Conservation (phyloP, 2,329 filamentous ascomycete genomes). For the Daldinia sp. region DNA sequence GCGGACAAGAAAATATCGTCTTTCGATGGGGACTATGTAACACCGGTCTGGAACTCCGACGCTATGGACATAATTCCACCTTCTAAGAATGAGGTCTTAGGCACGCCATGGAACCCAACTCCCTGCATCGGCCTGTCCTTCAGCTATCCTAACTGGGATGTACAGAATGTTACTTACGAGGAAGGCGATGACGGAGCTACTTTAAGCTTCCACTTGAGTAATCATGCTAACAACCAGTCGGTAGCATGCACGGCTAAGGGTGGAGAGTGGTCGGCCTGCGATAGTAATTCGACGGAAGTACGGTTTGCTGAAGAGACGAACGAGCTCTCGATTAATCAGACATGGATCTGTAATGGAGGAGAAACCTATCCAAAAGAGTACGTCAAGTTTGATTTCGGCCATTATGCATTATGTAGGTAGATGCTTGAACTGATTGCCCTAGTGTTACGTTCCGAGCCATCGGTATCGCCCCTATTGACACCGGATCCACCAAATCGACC, state of each 20-base stretch:
- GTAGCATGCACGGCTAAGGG: slow-evolving; percentile 12
- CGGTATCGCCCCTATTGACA: slow-evolving; percentile 14
- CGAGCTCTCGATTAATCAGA: slow-evolving; percentile 26
- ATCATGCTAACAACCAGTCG: slow-evolving; percentile 31
- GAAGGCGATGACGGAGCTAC: background rate
- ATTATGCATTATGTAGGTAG: no score
- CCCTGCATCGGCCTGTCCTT: slow-evolving; percentile 33
- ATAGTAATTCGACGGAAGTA: slow-evolving; percentile 20
- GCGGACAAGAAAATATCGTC: slow-evolving; percentile 11
- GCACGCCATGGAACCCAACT: slow-evolving; percentile 27
- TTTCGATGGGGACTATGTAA: slow-evolving; percentile 26
- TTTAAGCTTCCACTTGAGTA: slow-evolving; percentile 26
- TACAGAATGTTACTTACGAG: slow-evolving; percentile 18
- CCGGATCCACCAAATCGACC: slow-evolving; percentile 7
- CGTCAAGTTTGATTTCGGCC: background rate
- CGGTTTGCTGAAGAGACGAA: slow-evolving; percentile 9
- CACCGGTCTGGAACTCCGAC: slow-evolving; percentile 31
- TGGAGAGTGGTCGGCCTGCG: slow-evolving; percentile 23
- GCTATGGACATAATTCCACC: slow-evolving; percentile 21
- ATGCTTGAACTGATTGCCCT: background rate
- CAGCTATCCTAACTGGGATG: slow-evolving; percentile 35
- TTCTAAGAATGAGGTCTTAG: background rate
- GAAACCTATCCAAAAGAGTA: slow-evolving; percentile 25
- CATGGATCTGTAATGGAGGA: slow-evolving; percentile 28
- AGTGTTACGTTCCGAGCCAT: slow-evolving; percentile 31